Percentiles rank a stretch among this genome's conserved stretches.
phyloP scores from a whole-genome alignment of 2,329 filamentous ascomycete genomes.

The Colletotrichum lentis region DNA sequence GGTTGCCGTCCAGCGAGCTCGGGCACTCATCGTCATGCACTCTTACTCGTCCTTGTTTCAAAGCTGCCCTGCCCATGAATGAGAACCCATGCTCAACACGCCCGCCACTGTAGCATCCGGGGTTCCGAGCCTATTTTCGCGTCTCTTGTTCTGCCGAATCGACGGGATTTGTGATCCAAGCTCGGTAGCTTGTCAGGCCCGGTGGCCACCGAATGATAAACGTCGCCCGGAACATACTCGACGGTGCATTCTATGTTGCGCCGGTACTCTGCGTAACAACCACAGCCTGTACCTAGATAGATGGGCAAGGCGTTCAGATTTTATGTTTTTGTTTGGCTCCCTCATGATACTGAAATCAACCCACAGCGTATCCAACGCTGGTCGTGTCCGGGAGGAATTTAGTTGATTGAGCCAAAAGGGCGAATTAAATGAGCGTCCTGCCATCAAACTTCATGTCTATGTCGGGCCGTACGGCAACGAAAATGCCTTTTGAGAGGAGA shows the following conservation, averaged over 20 bases:
- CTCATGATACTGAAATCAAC: too few species aligned
- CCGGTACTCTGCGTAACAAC: too few species aligned
- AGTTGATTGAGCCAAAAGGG: not conserved
- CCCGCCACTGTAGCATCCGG: constrained; percentile 24
- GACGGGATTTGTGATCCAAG: constrained; percentile 18
- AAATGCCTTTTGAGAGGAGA: fast-evolving
- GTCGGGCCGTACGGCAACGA: not conserved
- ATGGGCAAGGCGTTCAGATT: too few species aligned
- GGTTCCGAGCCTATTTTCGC: constrained; percentile 5
- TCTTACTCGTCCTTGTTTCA: constrained; percentile 33
- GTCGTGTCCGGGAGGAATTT: too few species aligned
- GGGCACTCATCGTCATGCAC: constrained; percentile 33
- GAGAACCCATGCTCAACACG: constrained; percentile 15
- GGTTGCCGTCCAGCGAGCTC: constrained; percentile 31
- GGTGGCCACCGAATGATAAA: not conserved
- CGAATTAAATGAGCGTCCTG: not conserved
- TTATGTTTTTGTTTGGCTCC: too few species aligned
- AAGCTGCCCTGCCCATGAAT: constrained; percentile 32
- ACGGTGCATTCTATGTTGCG: too few species aligned
- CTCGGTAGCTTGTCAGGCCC: not conserved
- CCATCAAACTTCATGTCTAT: not conserved
- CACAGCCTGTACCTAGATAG: too few species aligned
- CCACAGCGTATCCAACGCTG: not conserved
- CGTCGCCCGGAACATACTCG: not conserved
- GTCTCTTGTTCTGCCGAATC: constrained; percentile 20